These are phyloP conservation scores for Ganoderma boninense DNA, from an alignment of 1,284 basidiomycete genomes.

Conservation along the genomic window DNA sequence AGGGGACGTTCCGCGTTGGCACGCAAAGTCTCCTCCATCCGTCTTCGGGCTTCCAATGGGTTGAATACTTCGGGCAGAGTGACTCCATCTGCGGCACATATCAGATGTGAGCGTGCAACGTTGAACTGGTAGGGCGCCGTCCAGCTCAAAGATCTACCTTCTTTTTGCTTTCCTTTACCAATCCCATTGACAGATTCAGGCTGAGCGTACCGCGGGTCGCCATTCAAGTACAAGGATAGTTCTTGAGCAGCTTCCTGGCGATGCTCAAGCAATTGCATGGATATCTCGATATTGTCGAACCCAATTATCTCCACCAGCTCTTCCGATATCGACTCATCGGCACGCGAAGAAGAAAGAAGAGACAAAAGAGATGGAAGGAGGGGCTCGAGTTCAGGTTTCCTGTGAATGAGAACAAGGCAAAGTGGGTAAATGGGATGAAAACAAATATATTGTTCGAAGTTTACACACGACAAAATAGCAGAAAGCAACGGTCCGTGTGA, in stretches of 20 bases:
- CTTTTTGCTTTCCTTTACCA: constrained; percentile 22
- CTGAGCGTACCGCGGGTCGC: not conserved
- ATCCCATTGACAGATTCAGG: constrained; percentile 5
- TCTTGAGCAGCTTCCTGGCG: constrained; percentile 46
- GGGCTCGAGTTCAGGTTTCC: constrained; percentile 43
- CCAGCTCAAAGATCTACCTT: constrained; percentile 13
- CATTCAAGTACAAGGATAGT: constrained; percentile 21
- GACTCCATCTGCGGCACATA: not conserved
- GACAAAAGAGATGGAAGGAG: constrained; percentile 41
- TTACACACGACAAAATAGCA: constrained; percentile 45
- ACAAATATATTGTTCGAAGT: constrained; percentile 20
- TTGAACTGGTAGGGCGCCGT: not conserved
- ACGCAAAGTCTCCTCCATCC: constrained; percentile 72
- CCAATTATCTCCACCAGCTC: constrained; percentile 88
- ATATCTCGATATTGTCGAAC: constrained; percentile 83
- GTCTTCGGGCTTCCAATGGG: constrained; percentile 63
- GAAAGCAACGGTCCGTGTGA: constrained; percentile 31
- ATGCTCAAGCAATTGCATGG: constrained; percentile 62
- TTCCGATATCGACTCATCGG: constrained; percentile 79
- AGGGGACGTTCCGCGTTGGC: constrained; percentile 76
- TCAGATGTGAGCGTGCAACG: not conserved
- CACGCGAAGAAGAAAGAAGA: constrained; percentile 44
- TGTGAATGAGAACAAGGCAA: constrained; percentile 25
- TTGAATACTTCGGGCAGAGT: constrained; percentile 47
- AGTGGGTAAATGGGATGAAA: constrained; percentile 15